Evolutionary conservation across 2,329 filamentous ascomycete genomes (phyloP).

Genomic region (Xenosphaeropsis pyriputrescens): DNA sequence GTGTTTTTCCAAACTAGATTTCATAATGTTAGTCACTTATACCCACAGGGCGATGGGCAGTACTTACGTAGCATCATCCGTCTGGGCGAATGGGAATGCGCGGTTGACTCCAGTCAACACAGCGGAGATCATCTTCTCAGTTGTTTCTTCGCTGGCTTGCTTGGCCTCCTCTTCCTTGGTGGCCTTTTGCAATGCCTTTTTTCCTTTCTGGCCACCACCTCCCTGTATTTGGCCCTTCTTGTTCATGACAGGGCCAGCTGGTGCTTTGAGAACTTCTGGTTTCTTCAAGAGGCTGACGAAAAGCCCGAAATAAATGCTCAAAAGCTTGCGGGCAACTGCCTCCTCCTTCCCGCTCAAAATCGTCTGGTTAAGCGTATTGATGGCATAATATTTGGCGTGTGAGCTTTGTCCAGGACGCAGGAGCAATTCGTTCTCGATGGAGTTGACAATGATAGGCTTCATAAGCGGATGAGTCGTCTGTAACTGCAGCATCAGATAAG

Average conservation of each 20-base stretch:
- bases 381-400: conserved; percentile 86
- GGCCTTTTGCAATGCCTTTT: conserved; percentile 29
- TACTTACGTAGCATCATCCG: conserved; percentile 58
- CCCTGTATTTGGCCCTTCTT: conserved; percentile 35
- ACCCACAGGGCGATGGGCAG: background rate
- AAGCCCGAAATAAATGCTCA: conserved; percentile 84
- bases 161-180: conserved; percentile 22
- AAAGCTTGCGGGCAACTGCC: conserved; percentile 60
- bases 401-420: conserved; percentile 76
- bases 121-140: conserved; percentile 84
- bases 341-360: conserved; percentile 79
- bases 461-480: conserved; percentile 82
- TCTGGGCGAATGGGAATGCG: conserved; percentile 81
- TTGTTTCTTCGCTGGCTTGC: conserved; percentile 29
- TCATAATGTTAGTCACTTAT: conserved; percentile 8
- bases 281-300: conserved; percentile 72
- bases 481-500: conserved; percentile 84
- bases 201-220: conserved; percentile 33
- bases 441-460: conserved; percentile 76
- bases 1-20: conserved; percentile 60
- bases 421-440: conserved; percentile 76
- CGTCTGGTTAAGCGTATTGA: conserved; percentile 95
- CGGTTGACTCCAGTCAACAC: conserved; percentile 91
- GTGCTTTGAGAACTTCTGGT: conserved; percentile 21
- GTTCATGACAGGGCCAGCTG: conserved; percentile 26